A percentile compares a stretch with the other conserved stretches of the same genome.
phyloP scores from a whole-genome alignment of 305 asterid species.

The Fraxinus albicans region DNA sequence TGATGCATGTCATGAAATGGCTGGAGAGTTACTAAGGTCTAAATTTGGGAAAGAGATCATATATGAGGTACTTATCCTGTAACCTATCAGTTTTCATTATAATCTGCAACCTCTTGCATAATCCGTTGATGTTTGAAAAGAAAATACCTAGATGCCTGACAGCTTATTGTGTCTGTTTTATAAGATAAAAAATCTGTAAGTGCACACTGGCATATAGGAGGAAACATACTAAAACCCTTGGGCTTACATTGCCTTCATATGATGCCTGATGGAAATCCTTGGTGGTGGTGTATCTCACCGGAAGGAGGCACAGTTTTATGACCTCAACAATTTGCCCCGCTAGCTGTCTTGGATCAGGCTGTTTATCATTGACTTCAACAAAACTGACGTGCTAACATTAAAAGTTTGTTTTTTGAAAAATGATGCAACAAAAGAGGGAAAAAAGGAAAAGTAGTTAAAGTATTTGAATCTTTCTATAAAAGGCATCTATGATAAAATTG shows the following conservation, averaged over 20 bases:
- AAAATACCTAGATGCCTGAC: not conserved
- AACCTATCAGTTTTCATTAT: not conserved
- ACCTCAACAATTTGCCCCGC: not conserved
- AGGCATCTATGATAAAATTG: not conserved
- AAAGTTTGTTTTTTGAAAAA: not conserved
- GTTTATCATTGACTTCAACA: not conserved
- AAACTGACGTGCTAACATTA: not conserved
- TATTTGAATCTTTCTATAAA: not conserved
- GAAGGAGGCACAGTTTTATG: not conserved
- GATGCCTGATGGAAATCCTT: not conserved
- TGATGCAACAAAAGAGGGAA: not conserved
- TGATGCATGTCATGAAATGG: constrained; percentile 63
- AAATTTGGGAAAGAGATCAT: constrained; percentile 81
- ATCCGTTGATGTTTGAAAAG: not conserved
- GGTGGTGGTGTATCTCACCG: not conserved
- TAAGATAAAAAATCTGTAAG: not conserved
- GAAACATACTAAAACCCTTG: not conserved
- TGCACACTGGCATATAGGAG: not conserved
- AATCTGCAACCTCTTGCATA: not conserved
- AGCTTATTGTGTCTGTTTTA: not conserved
- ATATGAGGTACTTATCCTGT: constrained; percentile 58
- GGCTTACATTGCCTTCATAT: not conserved
- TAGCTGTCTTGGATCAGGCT: not conserved
- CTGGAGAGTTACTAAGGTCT: constrained; percentile 59
- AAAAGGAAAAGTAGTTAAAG: not conserved